Percentiles rank a stretch among this genome's conserved stretches.
These are phyloP conservation scores for Amylocarpus encephaloides DNA, from an alignment of 2,329 filamentous ascomycete genomes.

Conservation along the genomic window DNA sequence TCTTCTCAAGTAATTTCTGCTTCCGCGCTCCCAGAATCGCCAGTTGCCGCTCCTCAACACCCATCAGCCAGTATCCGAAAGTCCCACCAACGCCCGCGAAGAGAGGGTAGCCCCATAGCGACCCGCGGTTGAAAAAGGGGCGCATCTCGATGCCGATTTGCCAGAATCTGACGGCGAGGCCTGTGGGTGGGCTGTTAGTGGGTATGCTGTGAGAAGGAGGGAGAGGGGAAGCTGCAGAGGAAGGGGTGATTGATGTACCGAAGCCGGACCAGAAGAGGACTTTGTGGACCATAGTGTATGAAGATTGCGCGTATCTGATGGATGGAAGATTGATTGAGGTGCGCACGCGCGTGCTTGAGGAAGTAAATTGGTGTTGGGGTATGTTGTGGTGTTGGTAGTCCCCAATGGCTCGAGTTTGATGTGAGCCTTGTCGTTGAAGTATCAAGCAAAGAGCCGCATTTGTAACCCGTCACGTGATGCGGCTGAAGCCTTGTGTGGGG, in stretches of 20 bases:
- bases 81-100: slow-evolving; percentile 80
- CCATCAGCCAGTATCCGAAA: slow-evolving; percentile 96
- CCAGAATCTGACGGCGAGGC: slow-evolving; percentile 87
- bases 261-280: slow-evolving; percentile 85
- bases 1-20: slow-evolving; percentile 78
- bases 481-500: background rate
- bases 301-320: background rate
- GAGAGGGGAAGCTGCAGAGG: slow-evolving; percentile 13
- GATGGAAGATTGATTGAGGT: background rate
- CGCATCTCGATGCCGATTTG: slow-evolving; percentile 98
- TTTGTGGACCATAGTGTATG: slow-evolving; percentile 37
- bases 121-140: slow-evolving; percentile 78
- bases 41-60: slow-evolving; percentile 78
- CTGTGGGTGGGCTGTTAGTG: slow-evolving; percentile 45
- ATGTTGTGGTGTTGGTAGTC: background rate
- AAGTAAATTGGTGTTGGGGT: background rate
- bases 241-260: slow-evolving; percentile 50
- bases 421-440: background rate
- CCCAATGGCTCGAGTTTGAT: slow-evolving; percentile 1
- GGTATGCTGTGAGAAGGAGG: background rate
- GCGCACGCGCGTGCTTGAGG: background rate
- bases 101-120: slow-evolving; percentile 85
- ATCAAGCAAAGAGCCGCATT: background rate
- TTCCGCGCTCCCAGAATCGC: slow-evolving; percentile 72
- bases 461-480: background rate